A percentile compares a stretch with the other conserved stretches of the same genome.
phyloP scores from a whole-genome alignment of 192 early-diverging fungal species.

The Coemansia sp. region DNA sequence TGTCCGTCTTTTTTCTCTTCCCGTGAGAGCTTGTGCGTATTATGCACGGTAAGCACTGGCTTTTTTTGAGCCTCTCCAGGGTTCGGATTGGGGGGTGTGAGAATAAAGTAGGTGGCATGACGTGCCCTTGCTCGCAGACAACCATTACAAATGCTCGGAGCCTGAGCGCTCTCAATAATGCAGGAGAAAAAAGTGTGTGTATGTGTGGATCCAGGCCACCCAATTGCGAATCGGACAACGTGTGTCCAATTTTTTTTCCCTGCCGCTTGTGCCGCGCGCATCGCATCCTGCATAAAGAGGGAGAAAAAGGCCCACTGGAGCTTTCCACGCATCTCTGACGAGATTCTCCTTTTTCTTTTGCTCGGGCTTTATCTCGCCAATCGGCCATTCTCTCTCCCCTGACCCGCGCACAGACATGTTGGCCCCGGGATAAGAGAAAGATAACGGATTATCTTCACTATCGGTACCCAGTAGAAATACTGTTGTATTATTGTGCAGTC shows the following conservation, averaged over 20 bases:
- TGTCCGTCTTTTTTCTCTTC: neutral
- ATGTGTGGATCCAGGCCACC: slow-evolving; percentile 1
- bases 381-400: neutral
- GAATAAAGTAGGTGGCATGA: neutral
- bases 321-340: neutral
- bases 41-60: neutral
- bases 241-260: neutral
- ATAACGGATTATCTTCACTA: neutral
- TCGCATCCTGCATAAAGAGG: slow-evolving; percentile 8
- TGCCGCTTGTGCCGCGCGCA: neutral
- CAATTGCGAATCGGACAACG: neutral
- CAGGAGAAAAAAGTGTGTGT: neutral
- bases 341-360: neutral
- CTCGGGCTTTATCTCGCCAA: slow-evolving; percentile 9
- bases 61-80: neutral
- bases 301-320: neutral
- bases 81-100: slow-evolving; percentile 5
- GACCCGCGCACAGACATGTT: neutral
- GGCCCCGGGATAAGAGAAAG: too few species aligned
- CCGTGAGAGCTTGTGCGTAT: slow-evolving; percentile 6
- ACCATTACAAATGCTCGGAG: neutral
- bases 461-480: neutral
- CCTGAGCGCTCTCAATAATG: neutral
- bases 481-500: neutral
- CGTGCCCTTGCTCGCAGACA: neutral